Base-by-base conservation (phyloP, 2,329 filamentous ascomycete species). In the Cladosporium sp. region DNA sequence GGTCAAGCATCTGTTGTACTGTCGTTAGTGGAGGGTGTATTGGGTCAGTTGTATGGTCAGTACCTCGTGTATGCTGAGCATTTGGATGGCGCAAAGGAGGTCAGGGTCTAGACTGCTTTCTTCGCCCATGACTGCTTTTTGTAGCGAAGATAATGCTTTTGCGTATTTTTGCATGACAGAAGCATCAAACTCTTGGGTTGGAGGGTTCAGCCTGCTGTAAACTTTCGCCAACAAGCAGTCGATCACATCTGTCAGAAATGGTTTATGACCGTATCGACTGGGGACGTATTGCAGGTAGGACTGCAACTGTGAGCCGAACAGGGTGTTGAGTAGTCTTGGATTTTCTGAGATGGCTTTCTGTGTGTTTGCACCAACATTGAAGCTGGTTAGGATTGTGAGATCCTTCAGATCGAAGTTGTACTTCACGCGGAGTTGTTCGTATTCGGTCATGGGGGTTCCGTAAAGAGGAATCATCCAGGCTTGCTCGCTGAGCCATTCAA, bases 1-100 rank as follows among this genome's bases (percentile, higher is more conserved):
- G 55, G 41, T 69, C 65, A 2, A 68, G 57, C 12, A 69, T 58
- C 59, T 59, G 29, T 5, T 27, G 18, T 20, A 15, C 12, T 12
- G 33, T 20, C 43, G 48, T 22, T 13, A 50, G 22, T 27, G 11
- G 2, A n/a, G 12, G 46, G 12, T 18, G 48, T n/a, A n/a, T n/a
- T 18, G 6, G 38, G 12, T 32, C 3, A 13, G 40, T n/a, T 19
- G 18, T 38, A 7, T 38, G 7, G 8, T 12, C 12, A 16, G 7
- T 27, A 59, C 57, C 62, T 69, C 56, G 42, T 57, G 51, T 48
- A 59, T 43, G 41, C 39, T 54, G 12, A 62, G 38, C 15, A 58
- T 55, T 30, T 57, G 54, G 2, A 45, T 54, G n/a, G 38, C 60
- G 32, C 59, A 58, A 1, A 63, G 53, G 4, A 62, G 52, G 35